Evolutionary conservation across 176 grass and related monocot species (phyloP), one percentile per base, ranked within the genome.

Genomic region (Pontederia paniculata): DNA sequence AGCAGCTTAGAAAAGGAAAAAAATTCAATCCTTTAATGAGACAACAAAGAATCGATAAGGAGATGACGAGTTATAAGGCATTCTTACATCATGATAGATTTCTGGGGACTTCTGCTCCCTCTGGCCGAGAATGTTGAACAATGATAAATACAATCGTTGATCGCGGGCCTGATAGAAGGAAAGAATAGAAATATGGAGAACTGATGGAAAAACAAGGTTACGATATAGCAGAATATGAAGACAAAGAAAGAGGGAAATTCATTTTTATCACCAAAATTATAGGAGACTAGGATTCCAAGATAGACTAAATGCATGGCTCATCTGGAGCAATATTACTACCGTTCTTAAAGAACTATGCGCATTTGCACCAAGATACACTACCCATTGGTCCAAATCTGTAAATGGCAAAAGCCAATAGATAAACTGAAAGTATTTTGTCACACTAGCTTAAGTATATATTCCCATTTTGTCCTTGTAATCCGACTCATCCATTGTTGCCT

Each of bases 101-200:
- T 89, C 71, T 0, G 16, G 10, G 21, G 67, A 66, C 22, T 60
- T 73, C 44, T 72, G 42, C 44, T 81, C 86, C 60, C 46, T 48
- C 48, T 59, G 80, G 45, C 77, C 65, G 9, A 89, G 77, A 66
- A 84, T 75, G 52, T 81, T 70, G 16, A 84, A 84, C 41, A 84
- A 31, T 5, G 81, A 80, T 28, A 69, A 67, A 48, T 89, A 89
- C 22, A 89, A 17, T 54, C 64, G 80, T 50, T 69, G 72, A 20
- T 81, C 68, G 15, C 77, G 67, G 18, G 81, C 81, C 86, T 89
- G 80, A 8, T 5, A 31, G 25, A 15, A 50, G 12, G 5, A 17
- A 50, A 50, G 5, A 50, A 13, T 50, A n/a, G 12, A 15, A 5
- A 17, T 50, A 50, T 50, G 48, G n/a, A 50, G 12, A n/a, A 50